Evolutionary conservation across 1,284 basidiomycete genomes (phyloP), one percentile per base, ranked within the genome.

Genomic region (Tilletia caries): DNA sequence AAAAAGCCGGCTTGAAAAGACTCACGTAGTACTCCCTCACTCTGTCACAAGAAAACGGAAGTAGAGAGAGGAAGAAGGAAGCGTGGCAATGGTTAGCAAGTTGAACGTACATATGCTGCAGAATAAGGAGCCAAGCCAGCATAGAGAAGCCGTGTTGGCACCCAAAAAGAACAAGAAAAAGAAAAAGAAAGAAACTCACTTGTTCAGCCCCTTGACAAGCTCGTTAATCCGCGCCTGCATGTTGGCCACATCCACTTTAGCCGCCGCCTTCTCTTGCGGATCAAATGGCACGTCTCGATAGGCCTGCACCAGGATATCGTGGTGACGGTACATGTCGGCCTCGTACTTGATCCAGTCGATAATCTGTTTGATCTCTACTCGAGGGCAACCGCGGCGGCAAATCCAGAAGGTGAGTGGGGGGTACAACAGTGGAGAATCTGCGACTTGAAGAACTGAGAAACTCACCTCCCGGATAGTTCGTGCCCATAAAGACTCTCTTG

Each of bases 291-390:
- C 58, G 29, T 27, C 15, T 37, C 58, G 58, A 13, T 65, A 27
- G 64, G 25, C 23, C 64, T 65, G 64, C 64, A 8, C 12, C 27
- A 44, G 12, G 6, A 29, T 65, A 13, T 32, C 37, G 25, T 41
- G 8, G 27, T 65, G 41, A 5, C 41, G 41, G n/a, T n/a, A n/a
- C 15, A 23, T 23, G 1, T 43, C 23, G n/a, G 29, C 34, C n/a
- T n/a, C 27, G 12, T 37, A 65, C 2, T 44, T 43, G 41, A 65
- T 18, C 23, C 41, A 65, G 64, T 23, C 20, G 25, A 65, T 65
- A 27, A 46, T 65, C 37, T 65, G 34, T 23, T 65, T 65, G 64
- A 65, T 65, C 37, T 46, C 64, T 65, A 23, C 52, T 46, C 3
- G n/a, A n/a, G n/a, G n/a, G 50, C 18, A 54, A 10, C 50, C n/a